phyloP scores from a whole-genome alignment of 371 early-diverging fungal species.

The Apophysomyces elegans region DNA sequence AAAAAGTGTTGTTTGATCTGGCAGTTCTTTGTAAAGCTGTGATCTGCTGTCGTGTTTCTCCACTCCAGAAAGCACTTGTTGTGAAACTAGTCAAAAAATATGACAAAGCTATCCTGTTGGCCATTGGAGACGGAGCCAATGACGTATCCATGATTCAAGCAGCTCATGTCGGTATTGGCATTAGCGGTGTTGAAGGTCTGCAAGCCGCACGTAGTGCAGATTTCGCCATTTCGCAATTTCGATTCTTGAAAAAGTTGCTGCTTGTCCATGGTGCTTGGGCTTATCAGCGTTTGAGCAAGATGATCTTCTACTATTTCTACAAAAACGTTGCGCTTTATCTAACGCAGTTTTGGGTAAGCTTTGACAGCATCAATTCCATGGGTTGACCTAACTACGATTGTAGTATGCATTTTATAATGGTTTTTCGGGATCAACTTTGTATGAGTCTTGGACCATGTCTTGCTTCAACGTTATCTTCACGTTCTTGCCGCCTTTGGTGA shows the following conservation, averaged over 20 bases:
- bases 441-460: slow-evolving; percentile 94
- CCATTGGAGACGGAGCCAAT: slow-evolving; percentile 98
- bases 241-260: slow-evolving; percentile 83
- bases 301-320: slow-evolving; percentile 92
- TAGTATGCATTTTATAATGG: slow-evolving; percentile 88
- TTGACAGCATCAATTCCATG: too few species aligned
- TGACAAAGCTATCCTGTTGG: slow-evolving; percentile 77
- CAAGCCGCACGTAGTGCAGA: slow-evolving; percentile 97
- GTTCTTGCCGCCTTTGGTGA: slow-evolving; percentile 84
- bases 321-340: slow-evolving; percentile 96
- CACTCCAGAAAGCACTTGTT: slow-evolving; percentile 94
- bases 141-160: slow-evolving; percentile 99
- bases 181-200: slow-evolving; percentile 96
- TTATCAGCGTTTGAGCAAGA: slow-evolving; percentile 86
- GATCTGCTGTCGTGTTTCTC: slow-evolving; percentile 93
- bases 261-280: slow-evolving; percentile 96
- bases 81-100: slow-evolving; percentile 86
- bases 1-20: slow-evolving; percentile 75
- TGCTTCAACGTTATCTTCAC: slow-evolving; percentile 92
- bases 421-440: slow-evolving; percentile 91
- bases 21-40: slow-evolving; percentile 85
- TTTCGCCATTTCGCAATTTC: slow-evolving; percentile 95
- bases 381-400: background rate
- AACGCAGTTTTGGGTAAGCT: slow-evolving; percentile 94
- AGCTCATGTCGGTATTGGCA: slow-evolving; percentile 97